Evolutionary conservation across 2,329 filamentous ascomycete species (phyloP), one percentile per base, ranked within the genome.

Genomic region (Botryotinia convoluta): DNA sequence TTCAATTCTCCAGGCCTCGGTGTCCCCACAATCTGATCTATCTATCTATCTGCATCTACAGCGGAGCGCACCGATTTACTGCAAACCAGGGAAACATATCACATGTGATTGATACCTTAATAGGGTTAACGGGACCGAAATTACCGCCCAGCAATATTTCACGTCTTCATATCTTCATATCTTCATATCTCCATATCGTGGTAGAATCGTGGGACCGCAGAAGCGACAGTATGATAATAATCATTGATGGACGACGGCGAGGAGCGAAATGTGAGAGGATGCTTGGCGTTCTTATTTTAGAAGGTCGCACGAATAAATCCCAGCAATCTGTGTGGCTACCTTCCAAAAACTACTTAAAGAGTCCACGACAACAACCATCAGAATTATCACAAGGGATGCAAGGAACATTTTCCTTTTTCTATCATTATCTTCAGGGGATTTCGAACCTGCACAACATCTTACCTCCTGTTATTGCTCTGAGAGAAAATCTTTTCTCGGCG

Each of bases 251-350:
- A 71, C 29, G 35, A 45, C 59, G 42, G 69, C 69, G 69, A 71
- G 57, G 51, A 51, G 69, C 69, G 69, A 71, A 37, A 71, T 37
- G 39, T 39, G 7, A 26, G 22, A 45, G 20, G 2, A 37, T 16
- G 32, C 39, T 45, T 64, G 51, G 57, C 57, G n/a, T 37, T 71
- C 69, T 62, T 45, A 71, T 64, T 54, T 57, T 14, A 71, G 69
- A 65, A 71, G 69, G 69, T 71, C 37, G 29, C 10, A 64, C 42
- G 14, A 1, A 4, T 29, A 62, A 39, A 48, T n/a, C 32, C 32
- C 16, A 54, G n/a, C 29, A 63, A 18, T 39, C 18, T 67, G 20
- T 59, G 35, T 26, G 32, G 32, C 37, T 37, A 67, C 69, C 69
- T 72, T 67, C 69, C 59, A 42, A 67, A 65, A 65, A 67, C 29